Evolutionary conservation across 2,329 filamentous ascomycete species (phyloP).

Genomic region (Lachnellula occidentalis): DNA sequence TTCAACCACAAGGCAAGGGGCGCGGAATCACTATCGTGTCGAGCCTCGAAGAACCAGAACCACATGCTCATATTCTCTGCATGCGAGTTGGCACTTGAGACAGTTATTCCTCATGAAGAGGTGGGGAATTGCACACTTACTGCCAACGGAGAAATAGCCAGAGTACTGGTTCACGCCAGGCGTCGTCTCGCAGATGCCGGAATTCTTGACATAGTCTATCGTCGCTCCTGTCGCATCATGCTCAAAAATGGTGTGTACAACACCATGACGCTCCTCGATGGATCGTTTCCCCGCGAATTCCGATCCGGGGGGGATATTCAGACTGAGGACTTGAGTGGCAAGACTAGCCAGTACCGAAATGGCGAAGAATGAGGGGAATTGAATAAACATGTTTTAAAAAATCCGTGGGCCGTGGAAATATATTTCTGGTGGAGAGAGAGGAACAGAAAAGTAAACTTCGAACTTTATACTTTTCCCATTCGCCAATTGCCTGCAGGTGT

Average conservation of each 20-base stretch:
- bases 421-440: too few relatives aligned
- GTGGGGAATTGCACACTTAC: not conserved
- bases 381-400: too few relatives aligned
- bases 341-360: too few relatives aligned
- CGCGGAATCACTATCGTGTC: slow-evolving; percentile 42
- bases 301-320: not conserved
- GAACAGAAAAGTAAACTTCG: too few relatives aligned
- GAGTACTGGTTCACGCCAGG: slow-evolving; percentile 45
- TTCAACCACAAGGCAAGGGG: slow-evolving; percentile 42
- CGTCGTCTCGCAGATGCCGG: slow-evolving; percentile 46
- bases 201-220: slow-evolving; percentile 45
- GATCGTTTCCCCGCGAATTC: slow-evolving; percentile 31
- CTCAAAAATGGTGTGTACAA: slow-evolving; percentile 42
- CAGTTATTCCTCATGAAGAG: slow-evolving; percentile 21
- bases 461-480: too few relatives aligned
- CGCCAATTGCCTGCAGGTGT: too few relatives aligned
- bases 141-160: slow-evolving; percentile 44
- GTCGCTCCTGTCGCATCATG: slow-evolving; percentile 41
- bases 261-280: slow-evolving; percentile 32
- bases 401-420: too few relatives aligned
- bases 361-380: too few relatives aligned
- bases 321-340: not conserved
- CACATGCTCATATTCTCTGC: slow-evolving; percentile 23
- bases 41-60: slow-evolving; percentile 53
- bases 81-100: slow-evolving; percentile 2